phyloP scores from a whole-genome alignment of 441 rosid genomes.

The Mallotus repandus region DNA sequence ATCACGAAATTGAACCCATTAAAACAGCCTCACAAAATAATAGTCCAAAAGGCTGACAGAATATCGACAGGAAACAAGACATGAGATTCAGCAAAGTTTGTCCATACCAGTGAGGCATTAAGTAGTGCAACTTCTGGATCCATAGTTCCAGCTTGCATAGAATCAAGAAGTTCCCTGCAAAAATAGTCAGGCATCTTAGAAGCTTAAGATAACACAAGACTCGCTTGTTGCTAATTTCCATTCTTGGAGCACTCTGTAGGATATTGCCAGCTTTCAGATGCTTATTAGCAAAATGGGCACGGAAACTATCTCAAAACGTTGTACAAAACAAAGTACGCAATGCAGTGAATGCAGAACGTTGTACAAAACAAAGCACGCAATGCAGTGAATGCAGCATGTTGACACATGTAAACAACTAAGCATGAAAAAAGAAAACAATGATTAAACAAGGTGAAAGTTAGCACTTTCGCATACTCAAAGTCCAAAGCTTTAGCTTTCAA shows the following conservation, averaged over 20 bases:
- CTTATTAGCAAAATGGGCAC: no score
- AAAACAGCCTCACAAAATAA: neutral
- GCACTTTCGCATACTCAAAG: neutral
- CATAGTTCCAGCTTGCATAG: conserved; percentile 66
- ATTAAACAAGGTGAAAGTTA: neutral
- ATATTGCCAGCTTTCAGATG: neutral
- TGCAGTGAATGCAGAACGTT: no score
- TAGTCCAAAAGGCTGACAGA: neutral
- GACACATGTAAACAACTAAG: neutral
- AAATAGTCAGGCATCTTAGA: neutral
- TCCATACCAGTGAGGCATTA: conserved; percentile 66
- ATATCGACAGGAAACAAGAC: neutral
- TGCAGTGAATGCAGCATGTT: no score
- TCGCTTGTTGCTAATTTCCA: neutral
- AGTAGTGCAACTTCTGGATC: conserved; percentile 78
- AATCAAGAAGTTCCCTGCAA: conserved; percentile 69
- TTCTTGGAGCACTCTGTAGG: neutral
- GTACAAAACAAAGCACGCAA: no score
- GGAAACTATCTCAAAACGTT: no score
- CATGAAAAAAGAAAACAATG: neutral
- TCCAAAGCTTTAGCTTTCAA: neutral
- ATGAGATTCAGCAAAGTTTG: neutral
- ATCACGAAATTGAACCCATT: conserved; percentile 11
- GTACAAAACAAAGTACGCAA: no score
- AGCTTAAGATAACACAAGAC: neutral